Evolutionary conservation across 305 asterid genomes (phyloP).

Genomic region (Fraxinus floribunda): DNA sequence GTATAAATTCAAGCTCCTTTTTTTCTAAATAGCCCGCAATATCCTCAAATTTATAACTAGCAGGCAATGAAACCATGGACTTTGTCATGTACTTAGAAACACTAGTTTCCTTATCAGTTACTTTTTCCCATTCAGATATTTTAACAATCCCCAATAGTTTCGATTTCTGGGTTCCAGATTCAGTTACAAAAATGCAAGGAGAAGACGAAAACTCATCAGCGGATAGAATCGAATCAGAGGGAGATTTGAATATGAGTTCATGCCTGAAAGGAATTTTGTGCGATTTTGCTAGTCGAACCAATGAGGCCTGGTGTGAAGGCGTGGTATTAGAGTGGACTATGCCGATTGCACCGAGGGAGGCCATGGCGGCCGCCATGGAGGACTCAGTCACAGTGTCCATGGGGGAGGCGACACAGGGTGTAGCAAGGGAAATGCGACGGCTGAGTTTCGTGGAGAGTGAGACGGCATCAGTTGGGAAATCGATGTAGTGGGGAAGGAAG

Average conservation of each 20-base stretch:
- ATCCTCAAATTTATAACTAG: conserved; percentile 61
- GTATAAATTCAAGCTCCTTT: conserved; percentile 52
- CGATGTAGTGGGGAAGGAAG: conserved; percentile 91
- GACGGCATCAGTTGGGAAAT: conserved; percentile 81
- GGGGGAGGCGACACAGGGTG: conserved; percentile 89
- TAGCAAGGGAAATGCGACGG: conserved; percentile 60
- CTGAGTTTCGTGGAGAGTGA: conserved; percentile 70
- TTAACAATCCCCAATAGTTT: conserved; percentile 58
- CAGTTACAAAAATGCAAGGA: conserved; percentile 65
- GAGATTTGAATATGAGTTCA: conserved; percentile 47
- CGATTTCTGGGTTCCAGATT: conserved; percentile 46
- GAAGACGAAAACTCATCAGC: conserved; percentile 53
- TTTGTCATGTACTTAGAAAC: conserved; percentile 60
- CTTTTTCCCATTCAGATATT: conserved; percentile 59
- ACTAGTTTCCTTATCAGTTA: conserved; percentile 49
- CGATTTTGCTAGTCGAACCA: conserved; percentile 62
- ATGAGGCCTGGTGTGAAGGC: conserved; percentile 48
- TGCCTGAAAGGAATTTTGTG: conserved; percentile 64
- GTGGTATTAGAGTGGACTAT: conserved; percentile 71
- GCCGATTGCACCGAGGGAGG: conserved; percentile 80
- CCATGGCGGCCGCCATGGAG: conserved; percentile 92
- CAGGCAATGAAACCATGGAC: conserved; percentile 47
- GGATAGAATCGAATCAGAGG: conserved; percentile 53
- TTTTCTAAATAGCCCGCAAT: conserved; percentile 72
- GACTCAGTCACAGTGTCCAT: conserved; percentile 95